Base-by-base conservation (phyloP, 805 yeast genomes). In the Sungouiella blattae region DNA sequence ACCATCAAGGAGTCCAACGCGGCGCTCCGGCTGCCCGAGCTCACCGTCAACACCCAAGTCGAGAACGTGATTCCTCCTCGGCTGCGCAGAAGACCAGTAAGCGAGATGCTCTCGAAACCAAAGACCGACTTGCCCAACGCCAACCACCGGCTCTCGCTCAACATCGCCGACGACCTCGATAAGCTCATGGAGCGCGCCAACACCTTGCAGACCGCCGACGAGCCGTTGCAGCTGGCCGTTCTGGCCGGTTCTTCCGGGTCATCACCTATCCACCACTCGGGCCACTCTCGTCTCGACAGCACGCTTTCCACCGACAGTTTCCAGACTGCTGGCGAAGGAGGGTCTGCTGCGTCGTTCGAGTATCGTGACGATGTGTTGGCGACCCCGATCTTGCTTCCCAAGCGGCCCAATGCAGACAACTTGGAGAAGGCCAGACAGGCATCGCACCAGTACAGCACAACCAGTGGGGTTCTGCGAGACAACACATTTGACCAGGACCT, bases 1-100 rank as follows among this genome's bases (percentile, higher is more conserved):
- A 54, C 59, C 18, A 31, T 46, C 33, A 45, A 33, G 25, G 16
- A 21, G 12, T 18, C 38, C 6, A 33, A 21, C n/a, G 38, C 43
- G 8, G 26, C 40, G 11, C 30, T 24, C n/a, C 32, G 18, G 8
- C 35, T 28, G 15, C 72, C 73, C 1, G 60, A 55, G 33, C 32
- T 46, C 14, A 47, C 60, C 11, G 59, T 59, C 40, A 53, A 51
- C 33, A 67, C 73, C 8, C 55, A 44, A 15, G 50, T 66, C 23
- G 70, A 64, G 27, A 50, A 50, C 5, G 49, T 67, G 3, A 50
- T 67, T 2, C 73, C 73, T 2, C 60, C 69, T 1, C 53, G 73
- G 34, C 64, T 69, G 24, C 52, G 52, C 5, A 50, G 62, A 30
- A 47, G 73, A 37, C 72, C 72, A 5, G 55, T 55, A 18, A 60